A percentile compares a stretch with the other conserved stretches of the same genome.
Conservation (phyloP, 192 early-diverging fungal genomes). For the Umbelopsis isabellina region DNA sequence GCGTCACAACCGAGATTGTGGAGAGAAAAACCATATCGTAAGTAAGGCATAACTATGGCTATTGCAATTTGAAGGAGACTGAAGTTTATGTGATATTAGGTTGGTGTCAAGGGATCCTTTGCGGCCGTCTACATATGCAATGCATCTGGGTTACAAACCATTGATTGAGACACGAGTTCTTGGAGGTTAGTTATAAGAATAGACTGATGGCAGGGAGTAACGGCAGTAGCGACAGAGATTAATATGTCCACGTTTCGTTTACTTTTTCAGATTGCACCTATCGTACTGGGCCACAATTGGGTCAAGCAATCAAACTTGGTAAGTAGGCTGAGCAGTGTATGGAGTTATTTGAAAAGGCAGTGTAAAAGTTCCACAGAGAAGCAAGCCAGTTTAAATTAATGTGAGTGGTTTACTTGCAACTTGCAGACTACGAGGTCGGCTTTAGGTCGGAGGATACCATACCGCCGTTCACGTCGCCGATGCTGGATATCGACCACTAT, state of each 20-base stretch:
- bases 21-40: background rate
- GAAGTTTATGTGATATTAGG: background rate
- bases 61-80: background rate
- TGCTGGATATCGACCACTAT: background rate
- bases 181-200: background rate
- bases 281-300: too few relatives aligned
- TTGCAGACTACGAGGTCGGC: background rate
- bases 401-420: background rate
- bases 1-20: background rate
- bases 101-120: slow-evolving; percentile 3
- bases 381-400: too few relatives aligned
- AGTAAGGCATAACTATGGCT: background rate
- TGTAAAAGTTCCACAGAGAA: too few relatives aligned
- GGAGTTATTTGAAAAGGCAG: too few relatives aligned
- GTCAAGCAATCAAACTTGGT: too few relatives aligned
- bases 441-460: background rate
- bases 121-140: background rate
- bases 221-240: too few relatives aligned
- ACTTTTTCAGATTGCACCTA: too few relatives aligned
- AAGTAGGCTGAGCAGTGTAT: too few relatives aligned
- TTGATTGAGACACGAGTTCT: background rate
- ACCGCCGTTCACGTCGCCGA: background rate
- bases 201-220: too few relatives aligned
- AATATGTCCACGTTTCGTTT: too few relatives aligned
- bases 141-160: background rate